phyloP scores from a whole-genome alignment of 768 basidiomycete genomes.

The Coprinopsis sp. region DNA sequence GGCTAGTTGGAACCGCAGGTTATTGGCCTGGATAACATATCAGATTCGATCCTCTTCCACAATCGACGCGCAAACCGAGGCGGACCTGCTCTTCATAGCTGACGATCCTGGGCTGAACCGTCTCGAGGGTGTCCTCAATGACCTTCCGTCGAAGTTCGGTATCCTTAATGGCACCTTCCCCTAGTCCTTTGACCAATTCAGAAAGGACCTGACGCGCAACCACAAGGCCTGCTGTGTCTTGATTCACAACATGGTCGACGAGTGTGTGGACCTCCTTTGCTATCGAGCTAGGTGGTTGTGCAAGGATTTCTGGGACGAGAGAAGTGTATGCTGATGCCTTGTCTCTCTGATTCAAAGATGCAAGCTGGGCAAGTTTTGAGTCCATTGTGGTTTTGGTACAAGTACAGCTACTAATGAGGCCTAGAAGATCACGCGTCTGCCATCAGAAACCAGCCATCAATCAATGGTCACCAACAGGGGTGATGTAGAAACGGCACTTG shows the following conservation, averaged over 20 bases:
- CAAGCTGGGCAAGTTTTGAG: constrained; percentile 55
- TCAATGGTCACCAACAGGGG: not conserved
- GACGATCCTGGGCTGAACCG: constrained; percentile 73
- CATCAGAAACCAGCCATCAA: not conserved
- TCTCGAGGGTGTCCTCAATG: constrained; percentile 67
- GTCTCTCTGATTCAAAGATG: constrained; percentile 74
- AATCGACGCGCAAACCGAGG: too few species aligned
- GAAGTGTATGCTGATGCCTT: constrained; percentile 72
- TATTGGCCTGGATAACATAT: constrained; percentile 56
- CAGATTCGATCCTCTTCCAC: constrained; percentile 18
- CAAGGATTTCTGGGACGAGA: constrained; percentile 63
- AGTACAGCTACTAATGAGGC: not conserved
- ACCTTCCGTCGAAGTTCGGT: constrained; percentile 62
- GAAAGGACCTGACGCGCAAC: constrained; percentile 85
- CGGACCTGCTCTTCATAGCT: constrained; percentile 95
- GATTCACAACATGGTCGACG: constrained; percentile 77
- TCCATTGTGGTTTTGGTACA: constrained; percentile 46
- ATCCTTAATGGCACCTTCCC: constrained; percentile 49
- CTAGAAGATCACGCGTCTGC: not conserved
- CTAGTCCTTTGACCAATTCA: constrained; percentile 72
- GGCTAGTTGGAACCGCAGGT: constrained; percentile 83
- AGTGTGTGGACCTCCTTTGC: constrained; percentile 60
- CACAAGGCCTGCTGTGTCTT: constrained; percentile 78
- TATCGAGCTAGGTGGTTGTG: constrained; percentile 44
- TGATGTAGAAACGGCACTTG: constrained; percentile 8